Evolutionary conservation across 306 rosid genomes (phyloP).

Genomic region (Neltuma alba): DNA sequence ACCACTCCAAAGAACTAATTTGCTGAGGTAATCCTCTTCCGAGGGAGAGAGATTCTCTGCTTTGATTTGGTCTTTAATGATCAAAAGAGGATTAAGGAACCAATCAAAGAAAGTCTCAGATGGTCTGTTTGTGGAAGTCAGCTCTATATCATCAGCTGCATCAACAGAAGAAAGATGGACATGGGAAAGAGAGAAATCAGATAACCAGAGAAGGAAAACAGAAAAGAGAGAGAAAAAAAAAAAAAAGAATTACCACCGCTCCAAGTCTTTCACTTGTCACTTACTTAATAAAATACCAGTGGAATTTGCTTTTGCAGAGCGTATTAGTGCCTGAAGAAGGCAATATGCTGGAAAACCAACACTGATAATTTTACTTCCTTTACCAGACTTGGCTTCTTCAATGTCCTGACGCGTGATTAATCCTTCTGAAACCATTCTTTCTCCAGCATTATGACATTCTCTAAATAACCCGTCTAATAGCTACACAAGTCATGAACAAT

Average conservation of each 20-base stretch:
- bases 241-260: neutral
- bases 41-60: conserved; percentile 76
- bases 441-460: conserved; percentile 61
- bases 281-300: conserved; percentile 70
- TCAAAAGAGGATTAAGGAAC: conserved; percentile 87
- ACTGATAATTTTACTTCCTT: conserved; percentile 71
- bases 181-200: neutral
- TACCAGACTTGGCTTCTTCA: conserved; percentile 70
- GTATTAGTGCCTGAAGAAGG: conserved; percentile 75
- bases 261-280: conserved; percentile 32
- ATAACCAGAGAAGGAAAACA: neutral
- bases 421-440: conserved; percentile 77
- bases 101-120: conserved; percentile 78
- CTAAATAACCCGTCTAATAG: conserved; percentile 69
- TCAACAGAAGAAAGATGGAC: conserved; percentile 14
- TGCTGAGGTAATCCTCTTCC: conserved; percentile 81
- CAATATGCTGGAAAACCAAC: conserved; percentile 87
- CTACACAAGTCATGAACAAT: conserved; percentile 49
- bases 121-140: conserved; percentile 79
- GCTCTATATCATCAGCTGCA: conserved; percentile 77
- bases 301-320: conserved; percentile 71
- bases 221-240: no score
- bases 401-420: conserved; percentile 64
- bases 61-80: conserved; percentile 86
- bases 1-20: conserved; percentile 72